Conservation (phyloP, 495 filamentous ascomycete genomes). For the Hypoxylon lenormandii region DNA sequence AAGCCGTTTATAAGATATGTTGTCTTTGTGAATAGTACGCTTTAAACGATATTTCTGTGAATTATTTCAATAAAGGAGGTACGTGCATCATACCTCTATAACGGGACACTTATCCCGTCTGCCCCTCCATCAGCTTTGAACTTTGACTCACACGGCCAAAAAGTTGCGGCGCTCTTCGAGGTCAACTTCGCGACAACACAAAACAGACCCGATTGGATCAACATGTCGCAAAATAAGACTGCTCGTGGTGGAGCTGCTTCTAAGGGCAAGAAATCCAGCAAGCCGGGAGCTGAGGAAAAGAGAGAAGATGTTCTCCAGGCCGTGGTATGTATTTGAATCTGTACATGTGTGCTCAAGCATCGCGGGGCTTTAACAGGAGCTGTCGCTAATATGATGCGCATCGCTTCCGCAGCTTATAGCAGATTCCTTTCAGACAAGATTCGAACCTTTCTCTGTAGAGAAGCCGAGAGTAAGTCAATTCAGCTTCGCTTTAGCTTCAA, state of each 20-base stretch:
- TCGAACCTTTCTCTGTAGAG: slow-evolving; percentile 88
- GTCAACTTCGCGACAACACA: slow-evolving; percentile 11
- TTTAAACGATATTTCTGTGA: slow-evolving; percentile 4
- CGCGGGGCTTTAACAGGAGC: slow-evolving; percentile 26
- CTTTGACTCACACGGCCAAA: slow-evolving; percentile 37
- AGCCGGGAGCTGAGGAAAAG: slow-evolving; percentile 68
- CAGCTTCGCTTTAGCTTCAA: slow-evolving; percentile 9
- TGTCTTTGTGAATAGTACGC: neutral
- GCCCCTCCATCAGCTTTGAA: slow-evolving; percentile 39
- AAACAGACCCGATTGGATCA: neutral
- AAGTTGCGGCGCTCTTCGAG: neutral
- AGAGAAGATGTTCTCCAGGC: slow-evolving; percentile 90
- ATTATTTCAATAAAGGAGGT: neutral
- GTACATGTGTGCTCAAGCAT: slow-evolving; percentile 27
- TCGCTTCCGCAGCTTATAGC: slow-evolving; percentile 72
- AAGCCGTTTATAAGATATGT: neutral
- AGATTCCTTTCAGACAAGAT: slow-evolving; percentile 92
- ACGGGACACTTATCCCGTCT: neutral
- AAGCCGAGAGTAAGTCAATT: slow-evolving; percentile 77
- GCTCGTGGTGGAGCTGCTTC: slow-evolving; percentile 56
- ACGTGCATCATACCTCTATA: neutral
- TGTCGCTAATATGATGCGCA: slow-evolving; percentile 36
- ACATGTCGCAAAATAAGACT: slow-evolving; percentile 62
- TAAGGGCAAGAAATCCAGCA: slow-evolving; percentile 69
- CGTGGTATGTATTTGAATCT: slow-evolving; percentile 67